Evolutionary conservation across 2,329 filamentous ascomycete genomes (phyloP), one percentile per base, ranked within the genome.

Genomic region (Chrysoporthe puriensis): DNA sequence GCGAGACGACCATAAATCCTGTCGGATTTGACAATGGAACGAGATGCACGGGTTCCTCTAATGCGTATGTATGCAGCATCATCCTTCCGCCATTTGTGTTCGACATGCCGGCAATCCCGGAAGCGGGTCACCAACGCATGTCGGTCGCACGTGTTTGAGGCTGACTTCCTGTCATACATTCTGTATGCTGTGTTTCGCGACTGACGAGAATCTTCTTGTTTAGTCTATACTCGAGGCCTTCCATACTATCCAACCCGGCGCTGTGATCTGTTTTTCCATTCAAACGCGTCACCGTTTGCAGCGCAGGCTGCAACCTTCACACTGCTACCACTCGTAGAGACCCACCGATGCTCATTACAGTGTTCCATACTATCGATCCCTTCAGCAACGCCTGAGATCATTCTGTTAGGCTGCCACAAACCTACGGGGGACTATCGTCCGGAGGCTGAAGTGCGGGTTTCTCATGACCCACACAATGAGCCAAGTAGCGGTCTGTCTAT

Each of bases 401-500:
- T 40, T 40, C 36, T 6, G 36, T 40, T 9, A 40, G 36, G 36
- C 36, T 40, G 36, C 36, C 36, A 40, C 36, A 7, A 7, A 6
- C 9, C 36, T 40, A 40, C 50, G 50, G 54, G 40, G 18, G 32
- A 57, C 34, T n/a, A 54, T 63, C n/a, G 16, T 8, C 26, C n/a
- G 26, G 46, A 44, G 58, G 40, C 50, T 46, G 52, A 46, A 18
- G 52, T 54, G 54, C 32, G 16, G 54, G 54, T n/a, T 57, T 18
- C 34, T 40, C 14, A 57, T 18, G 6, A 16, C 18, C 34, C 50
- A 46, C 48, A 2, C 6, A 43, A 36, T 18, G 18, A 34, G 44
- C 63, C 44, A 66, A 68, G 13, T 58, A 66, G 66, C 66, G 66
- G 63, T 66, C 63, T 63, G 63, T 56, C 54, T 68, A 62, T 63